Base-by-base conservation (phyloP, 192 early-diverging fungal species). In the Coemansia sp. region DNA sequence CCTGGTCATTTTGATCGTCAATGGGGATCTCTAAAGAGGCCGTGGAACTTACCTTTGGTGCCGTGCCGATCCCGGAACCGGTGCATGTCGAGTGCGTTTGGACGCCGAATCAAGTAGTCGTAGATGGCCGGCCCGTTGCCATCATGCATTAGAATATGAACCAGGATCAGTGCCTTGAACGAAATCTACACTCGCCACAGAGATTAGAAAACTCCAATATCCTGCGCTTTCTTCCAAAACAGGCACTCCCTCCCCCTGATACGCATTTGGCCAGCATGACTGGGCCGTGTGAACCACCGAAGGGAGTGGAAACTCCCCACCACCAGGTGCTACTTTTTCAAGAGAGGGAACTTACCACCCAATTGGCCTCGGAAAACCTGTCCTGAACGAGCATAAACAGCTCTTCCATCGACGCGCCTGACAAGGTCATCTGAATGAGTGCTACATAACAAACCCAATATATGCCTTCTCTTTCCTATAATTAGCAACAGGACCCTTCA, bases 111-210 rank as follows among this genome's bases (percentile, higher is more conserved):
- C 23, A 80, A 52, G 29, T 64, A 77, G 47, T 64, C 69, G 59
- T 70, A 74, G 12, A 80, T 60, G 9, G 44, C 38, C 21, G 60
- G 59, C 9, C 64, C 66, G 17, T 73, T 64, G 38, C 74, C 70
- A 32, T 80, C 69, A 23, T 69, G 62, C 65, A 80, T 68, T 49
- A 80, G 36, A 35, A 80, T 73, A 51, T 80, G 79, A 5, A 72
- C 58, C 20, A 80, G 46, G 15, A 77, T 80, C 38, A 80, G 70
- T 4, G 74, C 70, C 49, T 80, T 80, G 62, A 80, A 74, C 28
- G 70, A 71, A 8, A 77, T 62, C 74, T 77, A 70, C 21, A 42
- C 15, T 17, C 1, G n/a, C 11, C 2, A 20, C 29, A 15, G 2
- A 5, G 20, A 8, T 4, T 9, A 1, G 39, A 8, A 4, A 12